Conservation (phyloP, 2,329 filamentous ascomycete species). For the Aspergillus sp. region DNA sequence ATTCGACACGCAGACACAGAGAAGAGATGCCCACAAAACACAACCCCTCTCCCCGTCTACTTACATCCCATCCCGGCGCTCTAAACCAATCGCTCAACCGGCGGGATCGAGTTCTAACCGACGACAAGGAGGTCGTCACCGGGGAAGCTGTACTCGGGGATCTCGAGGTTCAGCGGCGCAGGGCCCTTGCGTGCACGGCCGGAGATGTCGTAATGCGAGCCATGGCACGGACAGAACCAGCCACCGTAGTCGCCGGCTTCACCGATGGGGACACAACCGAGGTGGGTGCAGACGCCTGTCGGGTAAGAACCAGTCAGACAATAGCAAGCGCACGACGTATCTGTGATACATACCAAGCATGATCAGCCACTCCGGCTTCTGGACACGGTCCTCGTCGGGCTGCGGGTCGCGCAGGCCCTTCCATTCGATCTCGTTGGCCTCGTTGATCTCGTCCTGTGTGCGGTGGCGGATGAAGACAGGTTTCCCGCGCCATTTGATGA, state of each 20-base stretch:
- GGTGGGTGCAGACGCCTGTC: slow-evolving; percentile 96
- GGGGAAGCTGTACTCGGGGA: slow-evolving; percentile 85
- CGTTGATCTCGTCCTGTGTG: slow-evolving; percentile 82
- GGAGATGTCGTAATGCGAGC: slow-evolving; percentile 99
- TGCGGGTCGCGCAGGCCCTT: slow-evolving; percentile 82
- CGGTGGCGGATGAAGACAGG: slow-evolving; percentile 99
- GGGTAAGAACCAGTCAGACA: no score
- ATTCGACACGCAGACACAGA: slow-evolving; percentile 27
- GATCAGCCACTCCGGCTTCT: slow-evolving; percentile 97
- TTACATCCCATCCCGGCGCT: slow-evolving; percentile 9
- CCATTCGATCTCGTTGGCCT: slow-evolving; percentile 83
- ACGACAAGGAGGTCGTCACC: slow-evolving; percentile 83
- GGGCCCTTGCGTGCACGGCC: slow-evolving; percentile 96
- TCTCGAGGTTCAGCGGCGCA: slow-evolving; percentile 93
- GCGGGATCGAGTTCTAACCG: slow-evolving; percentile 54
- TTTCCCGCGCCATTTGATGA: slow-evolving; percentile 99
- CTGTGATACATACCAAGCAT: slow-evolving; percentile 66
- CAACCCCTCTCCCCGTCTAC: slow-evolving; percentile 12
- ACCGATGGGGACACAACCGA: slow-evolving; percentile 98
- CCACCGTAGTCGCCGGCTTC: slow-evolving; percentile 96
- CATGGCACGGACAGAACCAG: slow-evolving; percentile 99
- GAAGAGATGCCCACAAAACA: slow-evolving; percentile 14
- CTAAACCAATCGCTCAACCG: slow-evolving; percentile 5
- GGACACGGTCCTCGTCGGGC: slow-evolving; percentile 80
- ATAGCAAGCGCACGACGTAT: no score